phyloP scores from a whole-genome alignment of 208 protist genomes.

The Histomonas meleagridis region DNA sequence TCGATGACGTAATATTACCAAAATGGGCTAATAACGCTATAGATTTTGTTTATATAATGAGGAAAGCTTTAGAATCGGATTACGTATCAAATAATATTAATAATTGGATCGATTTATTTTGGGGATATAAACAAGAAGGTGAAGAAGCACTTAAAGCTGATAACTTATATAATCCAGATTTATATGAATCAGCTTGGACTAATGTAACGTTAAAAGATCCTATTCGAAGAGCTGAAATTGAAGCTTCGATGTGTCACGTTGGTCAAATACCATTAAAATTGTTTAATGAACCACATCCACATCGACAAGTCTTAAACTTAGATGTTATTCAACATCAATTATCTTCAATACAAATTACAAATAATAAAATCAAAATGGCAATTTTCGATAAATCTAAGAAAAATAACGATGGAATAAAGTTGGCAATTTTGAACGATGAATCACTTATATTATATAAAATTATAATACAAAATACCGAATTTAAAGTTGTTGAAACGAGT shows the following conservation, averaged over 20 bases:
- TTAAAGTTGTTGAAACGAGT: not conserved
- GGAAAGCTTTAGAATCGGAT: conserved; percentile 65
- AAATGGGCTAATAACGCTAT: conserved; percentile 40
- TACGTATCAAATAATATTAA: conserved; percentile 53
- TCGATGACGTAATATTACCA: conserved; percentile 43
- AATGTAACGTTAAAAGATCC: not conserved
- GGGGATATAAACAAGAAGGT: not conserved
- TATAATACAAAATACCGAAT: not conserved
- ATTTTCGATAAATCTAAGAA: not conserved
- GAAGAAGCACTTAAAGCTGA: not conserved
- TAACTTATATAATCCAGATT: not conserved
- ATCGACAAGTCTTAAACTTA: not conserved
- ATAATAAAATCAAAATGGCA: not conserved
- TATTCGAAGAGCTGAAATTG: not conserved
- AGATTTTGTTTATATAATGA: not conserved
- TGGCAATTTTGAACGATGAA: no score
- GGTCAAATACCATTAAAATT: conserved; percentile 56
- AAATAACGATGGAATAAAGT: no score
- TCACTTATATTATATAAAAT: no score
- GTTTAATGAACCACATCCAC: conserved; percentile 48
- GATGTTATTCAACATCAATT: not conserved
- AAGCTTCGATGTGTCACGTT: conserved; percentile 50
- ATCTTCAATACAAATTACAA: not conserved
- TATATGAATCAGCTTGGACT: not conserved
- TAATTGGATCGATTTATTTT: conserved; percentile 45